Evolutionary conservation across 345 rosid species (phyloP), one percentile per base, ranked within the genome.

Genomic region (Boechera retrofracta): DNA sequence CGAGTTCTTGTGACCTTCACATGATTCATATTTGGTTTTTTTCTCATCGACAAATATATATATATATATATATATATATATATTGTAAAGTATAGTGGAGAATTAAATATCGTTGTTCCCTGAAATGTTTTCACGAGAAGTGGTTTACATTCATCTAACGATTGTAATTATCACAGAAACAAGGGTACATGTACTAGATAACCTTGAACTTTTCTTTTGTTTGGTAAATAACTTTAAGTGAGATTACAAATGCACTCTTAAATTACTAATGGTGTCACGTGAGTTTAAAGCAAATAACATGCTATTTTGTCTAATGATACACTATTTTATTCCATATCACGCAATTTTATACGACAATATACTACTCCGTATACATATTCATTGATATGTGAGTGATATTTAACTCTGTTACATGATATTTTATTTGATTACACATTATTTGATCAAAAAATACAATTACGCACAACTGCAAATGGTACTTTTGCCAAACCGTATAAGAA

Each of bases 11-110:
- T 38, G 47, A 11, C 47, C 48, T 60, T 38, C 6, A 60, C 48
- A 38, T 61, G 10, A 32, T 66, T 66, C 11, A 32, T 32, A 33
- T 38, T 73, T 18, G 45, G 10, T 31, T 41, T 62, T 63, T 16
- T 51, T 38, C 39, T 72, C 39, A 13, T 61, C 24, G 28, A 26
- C 67, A 33, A 16, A 16, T 16, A 16, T 16, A 16, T 16, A 16
- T 16, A 16, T n/a, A n/a, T n/a, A n/a, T n/a, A n/a, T n/a, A n/a
- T n/a, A 16, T 16, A 16, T 16, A 16, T 16, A 16, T 16, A 16
- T 16, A 16, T 16, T 16, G 16, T 16, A 16, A 16, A 7, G 41
- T 16, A 16, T 7, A 21, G 36, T 42, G 36, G 24, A 64, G 38
- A 64, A 15, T 4, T 28, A 28, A 44, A 9, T 28, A 16, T 16